Evolutionary conservation across 306 rosid species (phyloP), one percentile per base, ranked within the genome.

Genomic region (Abrus precatorius): DNA sequence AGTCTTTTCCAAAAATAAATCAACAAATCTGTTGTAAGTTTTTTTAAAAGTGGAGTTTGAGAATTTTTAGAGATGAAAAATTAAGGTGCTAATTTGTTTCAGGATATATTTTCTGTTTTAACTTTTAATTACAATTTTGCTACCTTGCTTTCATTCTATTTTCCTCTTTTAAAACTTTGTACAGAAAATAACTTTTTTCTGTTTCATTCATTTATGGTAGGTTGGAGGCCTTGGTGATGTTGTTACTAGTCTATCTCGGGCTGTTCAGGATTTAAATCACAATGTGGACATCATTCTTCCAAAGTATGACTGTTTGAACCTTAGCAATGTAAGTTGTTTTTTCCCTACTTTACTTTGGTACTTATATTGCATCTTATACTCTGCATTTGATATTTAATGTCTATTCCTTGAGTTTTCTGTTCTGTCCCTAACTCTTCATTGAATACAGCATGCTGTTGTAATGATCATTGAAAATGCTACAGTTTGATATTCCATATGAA

Each of bases 151-250:
- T 20, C 20, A 20, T 20, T 20, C 20, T 20, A 20, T 20, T 20
- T 20, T 20, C 20, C 0, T 20, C 20, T 20, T 20, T 20, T 20
- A 20, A 20, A 20, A 20, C 20, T 20, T 20, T 20, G 20, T 20
- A 20, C 20, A 20, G 20, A 20, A 20, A 20, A 20, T 20, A 20
- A 20, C 20, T 20, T 64, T 65, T 69, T 72, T 69, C 57, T 49
- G 82, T 54, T 72, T 77, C 4, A 75, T 55, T 56, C 65, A 50
- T 84, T 44, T 70, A 48, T 76, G 87, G 74, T 83, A 94, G 98
- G 97, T 94, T 85, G 98, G 98, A 86, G 98, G 98, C 72, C 97
- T 94, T 64, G 98, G 94, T 86, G 98, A 94, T 75, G 98, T 94
- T 86, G 96, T 94, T 69, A 94, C 97, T 69, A 80, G 98, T 88